A percentile compares a stretch with the other conserved stretches of the same genome.
These are phyloP conservation scores for Umbelopsis sp. DNA, from an alignment of 192 early-diverging fungal species.

Conservation along the genomic window DNA sequence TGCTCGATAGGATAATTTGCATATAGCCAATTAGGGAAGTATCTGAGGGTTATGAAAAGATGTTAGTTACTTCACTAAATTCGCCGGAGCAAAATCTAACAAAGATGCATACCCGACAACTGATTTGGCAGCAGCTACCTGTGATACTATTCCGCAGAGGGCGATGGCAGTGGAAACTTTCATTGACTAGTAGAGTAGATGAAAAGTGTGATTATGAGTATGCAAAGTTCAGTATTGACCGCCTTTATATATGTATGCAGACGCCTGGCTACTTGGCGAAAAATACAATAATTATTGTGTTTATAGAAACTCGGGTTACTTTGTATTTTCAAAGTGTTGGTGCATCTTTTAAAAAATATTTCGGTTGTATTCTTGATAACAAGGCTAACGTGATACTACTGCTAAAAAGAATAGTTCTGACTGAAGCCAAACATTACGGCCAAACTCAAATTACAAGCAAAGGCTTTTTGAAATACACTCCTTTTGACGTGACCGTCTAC, in stretches of 20 bases:
- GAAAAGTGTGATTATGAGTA: not conserved
- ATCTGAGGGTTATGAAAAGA: slow-evolving; percentile 17
- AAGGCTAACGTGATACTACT: too few species aligned
- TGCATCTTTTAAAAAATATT: not conserved
- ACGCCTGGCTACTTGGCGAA: too few species aligned
- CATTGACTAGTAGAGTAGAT: not conserved
- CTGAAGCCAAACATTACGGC: too few species aligned
- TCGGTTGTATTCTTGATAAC: slow-evolving; percentile 11
- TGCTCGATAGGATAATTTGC: slow-evolving; percentile 33
- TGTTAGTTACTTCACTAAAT: not conserved
- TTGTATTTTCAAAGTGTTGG: too few species aligned
- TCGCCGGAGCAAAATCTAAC: too few species aligned
- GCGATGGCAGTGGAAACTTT: slow-evolving; percentile 2
- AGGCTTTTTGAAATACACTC: too few species aligned
- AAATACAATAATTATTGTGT: too few species aligned
- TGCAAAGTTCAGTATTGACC: not conserved
- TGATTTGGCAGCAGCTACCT: slow-evolving; percentile 14
- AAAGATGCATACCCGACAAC: not conserved
- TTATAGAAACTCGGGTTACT: too few species aligned
- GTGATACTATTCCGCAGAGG: not conserved
- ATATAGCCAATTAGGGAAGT: slow-evolving; percentile 48
- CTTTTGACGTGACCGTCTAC: too few species aligned
- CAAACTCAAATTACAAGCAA: too few species aligned
- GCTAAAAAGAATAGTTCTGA: too few species aligned
- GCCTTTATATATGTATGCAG: not conserved